Percentiles rank a stretch among this genome's conserved stretches.
These are phyloP conservation scores for Neonothopanus nambi DNA, from an alignment of 1,284 basidiomycete species.

Conservation along the genomic window DNA sequence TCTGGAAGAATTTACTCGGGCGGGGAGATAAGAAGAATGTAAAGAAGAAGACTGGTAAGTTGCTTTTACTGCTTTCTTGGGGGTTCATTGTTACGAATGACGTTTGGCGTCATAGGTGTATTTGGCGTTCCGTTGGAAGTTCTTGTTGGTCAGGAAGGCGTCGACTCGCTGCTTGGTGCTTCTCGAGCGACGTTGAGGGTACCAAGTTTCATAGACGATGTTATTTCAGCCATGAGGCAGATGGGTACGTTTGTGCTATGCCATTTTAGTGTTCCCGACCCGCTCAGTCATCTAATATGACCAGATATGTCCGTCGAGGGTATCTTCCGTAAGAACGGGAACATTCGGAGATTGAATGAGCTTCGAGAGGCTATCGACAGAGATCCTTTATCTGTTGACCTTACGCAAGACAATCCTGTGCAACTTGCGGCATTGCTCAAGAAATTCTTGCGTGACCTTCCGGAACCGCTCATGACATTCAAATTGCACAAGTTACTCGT, in stretches of 20 bases:
- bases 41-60: slow-evolving; percentile 82
- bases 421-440: slow-evolving; percentile 96
- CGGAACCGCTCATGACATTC: slow-evolving; percentile 95
- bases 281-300: slow-evolving; percentile 3
- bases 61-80: slow-evolving; percentile 22
- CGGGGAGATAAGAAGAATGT: slow-evolving; percentile 80
- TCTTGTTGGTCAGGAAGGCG: slow-evolving; percentile 93
- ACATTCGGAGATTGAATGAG: slow-evolving; percentile 91
- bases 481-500: slow-evolving; percentile 90
- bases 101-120: slow-evolving; percentile 51
- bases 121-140: slow-evolving; percentile 94
- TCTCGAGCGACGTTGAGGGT: slow-evolving; percentile 86
- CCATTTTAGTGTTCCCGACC: background rate
- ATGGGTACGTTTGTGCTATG: slow-evolving; percentile 76
- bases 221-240: slow-evolving; percentile 97
- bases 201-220: slow-evolving; percentile 97
- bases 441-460: slow-evolving; percentile 95
- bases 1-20: slow-evolving; percentile 98
- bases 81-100: slow-evolving; percentile 21
- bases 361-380: slow-evolving; percentile 92
- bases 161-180: slow-evolving; percentile 90
- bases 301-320: slow-evolving; percentile 98
- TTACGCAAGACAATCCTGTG: slow-evolving; percentile 94
- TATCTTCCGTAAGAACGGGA: slow-evolving; percentile 98
- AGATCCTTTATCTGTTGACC: slow-evolving; percentile 86